These are phyloP conservation scores for Acmispon strigosus DNA, from an alignment of 306 rosid species.

Conservation along the genomic window DNA sequence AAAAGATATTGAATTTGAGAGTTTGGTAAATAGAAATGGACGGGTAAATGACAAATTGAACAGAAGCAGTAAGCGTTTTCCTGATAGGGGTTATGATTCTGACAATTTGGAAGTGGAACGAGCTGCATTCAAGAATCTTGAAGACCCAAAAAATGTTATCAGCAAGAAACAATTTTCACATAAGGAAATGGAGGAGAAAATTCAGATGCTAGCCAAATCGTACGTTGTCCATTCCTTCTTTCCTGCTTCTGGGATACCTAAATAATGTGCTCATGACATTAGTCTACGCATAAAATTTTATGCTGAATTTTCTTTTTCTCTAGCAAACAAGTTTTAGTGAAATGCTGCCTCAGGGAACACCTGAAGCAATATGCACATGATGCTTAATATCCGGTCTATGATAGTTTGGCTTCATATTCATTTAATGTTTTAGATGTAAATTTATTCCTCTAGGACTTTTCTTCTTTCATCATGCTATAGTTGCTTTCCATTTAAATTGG, in stretches of 20 bases:
- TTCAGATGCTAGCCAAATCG: constrained; percentile 69
- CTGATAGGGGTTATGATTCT: constrained; percentile 24
- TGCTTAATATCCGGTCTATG: not conserved
- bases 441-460: not conserved
- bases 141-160: constrained; percentile 39
- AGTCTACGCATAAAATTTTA: not conserved
- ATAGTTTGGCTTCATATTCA: not conserved
- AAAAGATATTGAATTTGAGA: constrained; percentile 25
- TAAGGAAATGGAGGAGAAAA: constrained; percentile 79
- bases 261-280: not conserved
- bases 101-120: constrained; percentile 52
- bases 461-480: not conserved
- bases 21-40: constrained; percentile 13
- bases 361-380: not conserved
- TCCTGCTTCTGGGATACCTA: constrained; percentile 17
- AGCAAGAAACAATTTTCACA: constrained; percentile 52
- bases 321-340: constrained; percentile 2
- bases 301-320: not conserved
- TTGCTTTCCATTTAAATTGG: not conserved
- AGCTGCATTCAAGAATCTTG: constrained; percentile 68
- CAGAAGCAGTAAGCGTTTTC: constrained; percentile 22
- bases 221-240: constrained; percentile 31
- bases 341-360: not conserved
- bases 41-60: constrained; percentile 23
- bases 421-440: not conserved